Percentiles rank a stretch among this genome's conserved stretches.
These are phyloP conservation scores for Cystobasidium sp. DNA, from an alignment of 1,284 basidiomycete species.

Conservation along the genomic window DNA sequence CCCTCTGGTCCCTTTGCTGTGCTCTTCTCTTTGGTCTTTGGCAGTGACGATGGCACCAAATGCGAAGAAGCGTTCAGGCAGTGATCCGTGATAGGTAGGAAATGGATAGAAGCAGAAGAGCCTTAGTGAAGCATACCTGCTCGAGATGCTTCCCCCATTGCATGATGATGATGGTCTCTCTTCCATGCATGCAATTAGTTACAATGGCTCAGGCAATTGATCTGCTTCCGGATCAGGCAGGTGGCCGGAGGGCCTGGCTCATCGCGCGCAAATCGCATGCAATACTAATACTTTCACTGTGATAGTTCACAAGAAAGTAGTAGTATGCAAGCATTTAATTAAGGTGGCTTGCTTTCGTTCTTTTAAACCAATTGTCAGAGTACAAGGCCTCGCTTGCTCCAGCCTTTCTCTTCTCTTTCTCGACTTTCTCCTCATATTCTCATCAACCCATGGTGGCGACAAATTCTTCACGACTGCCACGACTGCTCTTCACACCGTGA, in stretches of 20 bases:
- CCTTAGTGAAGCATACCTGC: neutral
- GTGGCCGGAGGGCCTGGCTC: neutral
- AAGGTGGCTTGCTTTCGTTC: conserved; percentile 10
- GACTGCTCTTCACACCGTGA: neutral
- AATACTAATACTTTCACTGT: neutral
- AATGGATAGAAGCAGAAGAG: neutral
- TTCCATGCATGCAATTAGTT: neutral
- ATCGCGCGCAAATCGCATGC: conserved; percentile 15
- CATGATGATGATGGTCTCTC: neutral
- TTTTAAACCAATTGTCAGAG: neutral
- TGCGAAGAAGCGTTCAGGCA: neutral
- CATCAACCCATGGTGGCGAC: neutral
- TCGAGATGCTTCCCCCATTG: neutral
- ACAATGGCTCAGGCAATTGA: neutral
- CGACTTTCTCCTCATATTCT: neutral
- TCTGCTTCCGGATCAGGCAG: conserved; percentile 12
- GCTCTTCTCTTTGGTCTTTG: neutral
- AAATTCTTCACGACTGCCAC: neutral
- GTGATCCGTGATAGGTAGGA: neutral
- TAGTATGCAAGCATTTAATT: no score
- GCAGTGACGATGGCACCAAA: neutral
- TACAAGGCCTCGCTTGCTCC: neutral
- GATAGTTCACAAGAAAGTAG: no score
- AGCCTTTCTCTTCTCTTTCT: neutral
- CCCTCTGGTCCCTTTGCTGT: neutral